phyloP scores from a whole-genome alignment of 2,329 filamentous ascomycete species.

The Fusarium aywerte region DNA sequence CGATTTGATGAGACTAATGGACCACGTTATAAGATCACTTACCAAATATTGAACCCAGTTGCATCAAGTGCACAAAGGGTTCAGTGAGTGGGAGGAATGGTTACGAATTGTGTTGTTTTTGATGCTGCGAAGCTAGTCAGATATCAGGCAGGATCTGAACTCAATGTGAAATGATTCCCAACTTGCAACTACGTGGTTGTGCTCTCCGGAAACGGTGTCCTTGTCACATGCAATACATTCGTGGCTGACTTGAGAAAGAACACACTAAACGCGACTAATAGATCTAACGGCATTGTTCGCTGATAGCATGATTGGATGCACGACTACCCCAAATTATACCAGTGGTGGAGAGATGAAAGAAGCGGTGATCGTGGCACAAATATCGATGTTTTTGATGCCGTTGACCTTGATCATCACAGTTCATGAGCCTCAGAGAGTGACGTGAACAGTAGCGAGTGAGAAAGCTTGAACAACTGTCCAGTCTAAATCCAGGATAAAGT shows the following conservation, averaged over 20 bases:
- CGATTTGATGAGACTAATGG: not conserved
- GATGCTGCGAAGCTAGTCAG: not conserved
- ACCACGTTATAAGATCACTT: not conserved
- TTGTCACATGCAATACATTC: not conserved
- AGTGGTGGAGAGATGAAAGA: not conserved
- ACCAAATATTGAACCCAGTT: not conserved
- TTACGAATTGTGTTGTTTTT: not conserved
- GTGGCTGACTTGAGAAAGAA: not conserved
- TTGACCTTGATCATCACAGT: conserved; percentile 13
- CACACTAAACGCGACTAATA: not conserved
- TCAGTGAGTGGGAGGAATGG: not conserved
- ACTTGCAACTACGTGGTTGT: not conserved
- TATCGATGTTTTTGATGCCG: conserved; percentile 10
- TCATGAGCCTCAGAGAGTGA: conserved; percentile 27
- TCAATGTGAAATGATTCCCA: not conserved
- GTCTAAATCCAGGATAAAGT: not conserved
- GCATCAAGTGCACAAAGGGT: not conserved
- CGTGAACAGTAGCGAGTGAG: conserved; percentile 21
- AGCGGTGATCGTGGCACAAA: conserved; percentile 7
- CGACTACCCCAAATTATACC: too few relatives aligned
- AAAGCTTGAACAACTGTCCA: conserved; percentile 10
- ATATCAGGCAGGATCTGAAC: not conserved
- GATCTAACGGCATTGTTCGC: not conserved
- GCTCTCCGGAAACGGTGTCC: not conserved
- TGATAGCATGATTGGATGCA: not conserved